These are phyloP conservation scores for Aspergillus japonicus DNA, from an alignment of 2,329 filamentous ascomycete species.

Conservation along the genomic window DNA sequence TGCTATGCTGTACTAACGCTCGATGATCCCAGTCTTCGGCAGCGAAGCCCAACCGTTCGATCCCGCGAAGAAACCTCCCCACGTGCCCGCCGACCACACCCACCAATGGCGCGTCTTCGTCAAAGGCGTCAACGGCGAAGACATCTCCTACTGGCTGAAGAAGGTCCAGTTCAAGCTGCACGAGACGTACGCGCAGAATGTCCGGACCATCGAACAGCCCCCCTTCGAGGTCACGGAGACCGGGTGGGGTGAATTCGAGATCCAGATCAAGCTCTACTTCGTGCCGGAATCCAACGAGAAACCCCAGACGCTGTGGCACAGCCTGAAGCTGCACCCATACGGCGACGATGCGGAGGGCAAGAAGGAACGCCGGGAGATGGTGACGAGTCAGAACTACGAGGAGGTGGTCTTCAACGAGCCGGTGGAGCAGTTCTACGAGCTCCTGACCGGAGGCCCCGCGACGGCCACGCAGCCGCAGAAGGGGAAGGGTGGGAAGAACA, in stretches of 20 bases:
- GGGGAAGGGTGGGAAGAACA: constrained; percentile 59
- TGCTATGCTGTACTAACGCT: background rate
- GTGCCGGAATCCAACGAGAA: constrained; percentile 85
- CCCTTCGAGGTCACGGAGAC: constrained; percentile 87
- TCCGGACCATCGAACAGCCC: constrained; percentile 78
- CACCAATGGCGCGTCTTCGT: constrained; percentile 97
- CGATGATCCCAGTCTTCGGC: constrained; percentile 62
- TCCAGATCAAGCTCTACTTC: constrained; percentile 93
- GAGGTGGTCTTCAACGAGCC: constrained; percentile 98
- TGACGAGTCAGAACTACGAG: constrained; percentile 82
- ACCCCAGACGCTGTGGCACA: constrained; percentile 92
- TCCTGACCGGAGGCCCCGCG: constrained; percentile 69
- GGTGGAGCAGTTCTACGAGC: constrained; percentile 85
- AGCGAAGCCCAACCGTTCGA: constrained; percentile 78
- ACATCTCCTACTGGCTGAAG: constrained; percentile 92
- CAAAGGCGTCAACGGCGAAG: constrained; percentile 81
- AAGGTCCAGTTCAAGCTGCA: constrained; percentile 98
- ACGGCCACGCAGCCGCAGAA: constrained; percentile 46
- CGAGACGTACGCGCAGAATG: constrained; percentile 90
- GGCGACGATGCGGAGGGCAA: constrained; percentile 73
- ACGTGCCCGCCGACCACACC: constrained; percentile 84
- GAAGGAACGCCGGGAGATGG: constrained; percentile 62
- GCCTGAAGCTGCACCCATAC: constrained; percentile 86
- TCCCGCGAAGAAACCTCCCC: constrained; percentile 70
- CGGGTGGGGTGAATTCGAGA: constrained; percentile 97